Evolutionary conservation across 2,329 filamentous ascomycete genomes (phyloP).

Genomic region (Dryadomyces sulphureus): DNA sequence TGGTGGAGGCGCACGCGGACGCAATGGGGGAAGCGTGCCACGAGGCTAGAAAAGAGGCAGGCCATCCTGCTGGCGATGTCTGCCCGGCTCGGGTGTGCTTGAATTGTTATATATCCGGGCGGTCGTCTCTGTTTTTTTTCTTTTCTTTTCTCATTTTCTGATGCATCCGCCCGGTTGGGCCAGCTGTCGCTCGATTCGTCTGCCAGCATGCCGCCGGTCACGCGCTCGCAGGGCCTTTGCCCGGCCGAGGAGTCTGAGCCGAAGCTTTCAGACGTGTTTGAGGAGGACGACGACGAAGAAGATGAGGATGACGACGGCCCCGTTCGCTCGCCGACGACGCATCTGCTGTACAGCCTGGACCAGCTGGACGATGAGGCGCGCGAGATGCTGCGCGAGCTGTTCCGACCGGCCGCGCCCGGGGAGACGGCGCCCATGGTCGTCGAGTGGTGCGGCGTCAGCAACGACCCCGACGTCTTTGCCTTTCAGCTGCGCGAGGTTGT

Average conservation of each 20-base stretch:
- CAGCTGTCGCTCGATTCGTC: slow-evolving; percentile 6
- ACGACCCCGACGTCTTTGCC: slow-evolving; percentile 29
- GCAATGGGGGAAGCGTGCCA: no score
- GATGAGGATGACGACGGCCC: slow-evolving; percentile 15
- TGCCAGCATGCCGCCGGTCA: slow-evolving; percentile 8
- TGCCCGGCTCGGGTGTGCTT: no score
- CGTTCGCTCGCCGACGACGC: slow-evolving; percentile 20
- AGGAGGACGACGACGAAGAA: background rate
- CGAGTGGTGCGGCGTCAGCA: slow-evolving; percentile 28
- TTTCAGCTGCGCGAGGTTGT: slow-evolving; percentile 42
- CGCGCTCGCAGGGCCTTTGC: slow-evolving; percentile 8
- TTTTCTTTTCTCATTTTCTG: background rate
- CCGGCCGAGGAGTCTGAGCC: slow-evolving; percentile 4
- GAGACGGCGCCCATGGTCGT: slow-evolving; percentile 34
- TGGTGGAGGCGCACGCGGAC: no score
- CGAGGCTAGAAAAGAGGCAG: no score
- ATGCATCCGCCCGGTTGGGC: slow-evolving; percentile 9
- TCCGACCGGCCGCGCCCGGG: slow-evolving; percentile 16
- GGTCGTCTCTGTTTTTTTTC: background rate
- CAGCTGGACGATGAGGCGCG: slow-evolving; percentile 14
- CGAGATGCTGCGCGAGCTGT: slow-evolving; percentile 25
- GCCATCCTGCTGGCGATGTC: no score
- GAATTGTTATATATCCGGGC: background rate
- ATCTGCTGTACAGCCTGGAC: slow-evolving; percentile 18
- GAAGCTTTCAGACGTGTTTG: background rate